phyloP scores from a whole-genome alignment of 139 green algal species.

The Ulvella scutata region DNA sequence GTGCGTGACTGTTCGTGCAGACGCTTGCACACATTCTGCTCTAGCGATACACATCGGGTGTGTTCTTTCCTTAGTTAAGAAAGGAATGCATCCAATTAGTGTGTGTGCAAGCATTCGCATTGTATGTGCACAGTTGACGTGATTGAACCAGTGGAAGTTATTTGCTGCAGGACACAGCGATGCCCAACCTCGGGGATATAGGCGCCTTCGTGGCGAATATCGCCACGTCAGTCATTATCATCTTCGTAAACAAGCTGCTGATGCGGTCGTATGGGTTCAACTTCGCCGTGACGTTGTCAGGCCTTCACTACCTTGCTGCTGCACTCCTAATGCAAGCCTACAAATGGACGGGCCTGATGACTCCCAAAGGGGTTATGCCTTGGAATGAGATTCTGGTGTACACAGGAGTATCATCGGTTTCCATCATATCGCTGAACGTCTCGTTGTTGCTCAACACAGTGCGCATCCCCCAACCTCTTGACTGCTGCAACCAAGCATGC shows the following conservation, averaged over 20 bases:
- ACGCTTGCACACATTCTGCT: no score
- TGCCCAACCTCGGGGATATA: background rate
- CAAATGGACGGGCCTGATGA: background rate
- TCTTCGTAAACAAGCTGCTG: conserved; percentile 41
- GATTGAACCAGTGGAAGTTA: no score
- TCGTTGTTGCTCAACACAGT: conserved; percentile 54
- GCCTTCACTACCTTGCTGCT: conserved; percentile 34
- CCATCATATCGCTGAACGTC: conserved; percentile 49
- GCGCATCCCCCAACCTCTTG: conserved; percentile 26
- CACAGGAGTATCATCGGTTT: conserved; percentile 32
- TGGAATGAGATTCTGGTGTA: conserved; percentile 30
- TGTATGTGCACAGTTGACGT: no score
- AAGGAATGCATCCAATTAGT: no score
- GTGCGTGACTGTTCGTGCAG: no score
- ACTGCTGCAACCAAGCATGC: background rate
- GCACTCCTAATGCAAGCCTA: background rate
- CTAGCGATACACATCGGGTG: no score
- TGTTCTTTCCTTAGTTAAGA: no score
- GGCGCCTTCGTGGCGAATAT: conserved; percentile 4
- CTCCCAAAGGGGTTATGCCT: background rate
- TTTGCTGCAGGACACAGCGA: no score
- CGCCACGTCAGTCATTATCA: conserved; percentile 13
- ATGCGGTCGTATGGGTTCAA: conserved; percentile 23
- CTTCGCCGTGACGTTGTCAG: conserved; percentile 34
- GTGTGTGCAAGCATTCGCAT: no score